Evolutionary conservation across 73 alveolate genomes (phyloP).

Genomic region (Blepharisma stoltei): DNA sequence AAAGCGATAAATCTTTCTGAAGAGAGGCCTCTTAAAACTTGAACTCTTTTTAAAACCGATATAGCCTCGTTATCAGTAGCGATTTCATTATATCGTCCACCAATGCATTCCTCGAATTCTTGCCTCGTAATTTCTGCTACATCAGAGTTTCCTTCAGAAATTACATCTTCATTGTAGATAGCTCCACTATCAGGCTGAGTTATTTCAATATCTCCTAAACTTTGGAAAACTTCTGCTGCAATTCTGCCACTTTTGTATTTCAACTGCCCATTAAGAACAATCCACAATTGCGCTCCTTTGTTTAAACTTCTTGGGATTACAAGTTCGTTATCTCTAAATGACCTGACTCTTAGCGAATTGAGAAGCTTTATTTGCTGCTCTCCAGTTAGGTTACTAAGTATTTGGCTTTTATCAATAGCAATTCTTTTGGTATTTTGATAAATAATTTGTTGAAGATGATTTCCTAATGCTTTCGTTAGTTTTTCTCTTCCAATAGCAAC

Average conservation of each 20-base stretch:
- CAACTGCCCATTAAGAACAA: background rate
- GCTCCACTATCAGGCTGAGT: background rate
- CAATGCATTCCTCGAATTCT: constrained; percentile 35
- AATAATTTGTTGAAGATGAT: constrained; percentile 45
- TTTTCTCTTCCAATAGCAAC: constrained; percentile 51
- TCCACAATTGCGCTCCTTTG: background rate
- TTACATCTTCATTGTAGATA: background rate
- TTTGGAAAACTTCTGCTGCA: background rate
- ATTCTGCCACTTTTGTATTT: background rate
- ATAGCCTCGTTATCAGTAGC: background rate
- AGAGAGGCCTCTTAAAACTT: constrained; percentile 36
- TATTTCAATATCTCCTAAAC: background rate
- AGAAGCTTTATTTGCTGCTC: constrained; percentile 38
- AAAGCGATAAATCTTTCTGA: constrained; percentile 39
- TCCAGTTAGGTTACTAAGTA: constrained; percentile 36
- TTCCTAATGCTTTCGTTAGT: constrained; percentile 43
- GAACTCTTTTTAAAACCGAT: constrained; percentile 12
- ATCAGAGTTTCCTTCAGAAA: constrained; percentile 20
- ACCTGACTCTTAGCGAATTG: background rate
- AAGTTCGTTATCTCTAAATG: background rate
- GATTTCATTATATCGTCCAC: background rate
- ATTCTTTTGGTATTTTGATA: constrained; percentile 44
- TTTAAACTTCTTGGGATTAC: background rate
- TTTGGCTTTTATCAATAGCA: constrained; percentile 43
- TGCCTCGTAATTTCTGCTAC: constrained; percentile 46